Evolutionary conservation across 106 monocot species (phyloP).

Genomic region (Acorus calamus): DNA sequence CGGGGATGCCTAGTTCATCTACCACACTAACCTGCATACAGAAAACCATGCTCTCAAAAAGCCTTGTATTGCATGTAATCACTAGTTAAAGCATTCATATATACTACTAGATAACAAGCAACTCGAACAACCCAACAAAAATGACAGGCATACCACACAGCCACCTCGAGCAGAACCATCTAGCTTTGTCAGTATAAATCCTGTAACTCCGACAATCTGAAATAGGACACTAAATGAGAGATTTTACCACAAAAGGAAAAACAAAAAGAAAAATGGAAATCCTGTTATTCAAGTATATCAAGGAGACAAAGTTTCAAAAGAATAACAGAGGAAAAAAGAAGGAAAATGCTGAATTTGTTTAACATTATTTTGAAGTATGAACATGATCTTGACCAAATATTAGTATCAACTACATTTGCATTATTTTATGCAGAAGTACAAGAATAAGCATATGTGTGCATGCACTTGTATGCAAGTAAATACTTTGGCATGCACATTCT

Average conservation of each 20-base stretch:
- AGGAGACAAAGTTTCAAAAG: background rate
- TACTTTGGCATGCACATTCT: no score
- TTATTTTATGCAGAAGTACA: no score
- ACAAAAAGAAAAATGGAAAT: background rate
- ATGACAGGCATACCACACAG: conserved; percentile 61
- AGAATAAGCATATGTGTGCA: no score
- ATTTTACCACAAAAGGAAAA: no score
- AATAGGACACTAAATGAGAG: background rate
- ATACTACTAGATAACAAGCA: background rate
- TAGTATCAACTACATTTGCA: no score
- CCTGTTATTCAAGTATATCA: background rate
- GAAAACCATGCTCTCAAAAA: background rate
- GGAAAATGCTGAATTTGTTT: background rate
- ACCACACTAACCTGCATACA: conserved; percentile 82
- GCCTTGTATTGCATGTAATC: no score
- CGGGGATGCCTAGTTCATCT: conserved; percentile 89
- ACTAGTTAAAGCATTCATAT: no score
- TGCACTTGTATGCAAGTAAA: no score
- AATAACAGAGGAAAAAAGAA: background rate
- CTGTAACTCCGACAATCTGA: conserved; percentile 89
- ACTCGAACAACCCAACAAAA: background rate
- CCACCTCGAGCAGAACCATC: conserved; percentile 96
- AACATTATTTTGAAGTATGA: no score
- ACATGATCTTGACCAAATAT: no score
- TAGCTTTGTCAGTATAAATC: conserved; percentile 81